Evolutionary conservation across 257 asterid species (phyloP).

Genomic region (Solanum habrochaites): DNA sequence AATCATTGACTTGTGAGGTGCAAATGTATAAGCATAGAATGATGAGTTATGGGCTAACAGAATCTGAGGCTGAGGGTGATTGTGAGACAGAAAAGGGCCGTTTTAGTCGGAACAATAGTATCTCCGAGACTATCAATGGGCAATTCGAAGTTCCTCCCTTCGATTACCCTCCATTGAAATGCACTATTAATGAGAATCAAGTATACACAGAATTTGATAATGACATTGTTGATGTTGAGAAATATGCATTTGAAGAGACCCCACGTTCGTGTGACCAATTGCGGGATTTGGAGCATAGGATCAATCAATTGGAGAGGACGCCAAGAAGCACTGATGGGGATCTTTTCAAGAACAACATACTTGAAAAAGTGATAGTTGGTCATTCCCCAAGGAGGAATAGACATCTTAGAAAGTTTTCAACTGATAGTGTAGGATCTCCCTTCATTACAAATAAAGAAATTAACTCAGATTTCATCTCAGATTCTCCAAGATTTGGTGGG

Average conservation of each 20-base stretch:
- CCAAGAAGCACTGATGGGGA: constrained; percentile 64
- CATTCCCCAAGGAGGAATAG: constrained; percentile 62
- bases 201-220: constrained; percentile 40
- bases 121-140: constrained; percentile 36
- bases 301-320: constrained; percentile 74
- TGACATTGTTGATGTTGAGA: constrained; percentile 61
- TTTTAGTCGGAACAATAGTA: constrained; percentile 40
- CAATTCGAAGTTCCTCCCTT: constrained; percentile 37
- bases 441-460: constrained; percentile 33
- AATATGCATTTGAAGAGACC: constrained; percentile 72
- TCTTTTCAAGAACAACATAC: constrained; percentile 33
- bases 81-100: constrained; percentile 7
- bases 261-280: constrained; percentile 51
- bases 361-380: constrained; percentile 76
- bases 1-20: constrained; percentile 75
- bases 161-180: constrained; percentile 78
- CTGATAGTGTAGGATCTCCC: constrained; percentile 43
- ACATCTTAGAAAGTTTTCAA: constrained; percentile 50
- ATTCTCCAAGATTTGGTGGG: constrained; percentile 49
- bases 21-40: constrained; percentile 78
- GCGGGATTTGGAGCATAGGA: constrained; percentile 66
- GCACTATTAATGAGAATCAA: constrained; percentile 43
- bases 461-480: constrained; percentile 32
- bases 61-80: constrained; percentile 57
- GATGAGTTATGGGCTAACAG: constrained; percentile 93